These are phyloP conservation scores for Umbilicaria muhlenbergii DNA, from an alignment of 495 filamentous ascomycete genomes.

Conservation along the genomic window DNA sequence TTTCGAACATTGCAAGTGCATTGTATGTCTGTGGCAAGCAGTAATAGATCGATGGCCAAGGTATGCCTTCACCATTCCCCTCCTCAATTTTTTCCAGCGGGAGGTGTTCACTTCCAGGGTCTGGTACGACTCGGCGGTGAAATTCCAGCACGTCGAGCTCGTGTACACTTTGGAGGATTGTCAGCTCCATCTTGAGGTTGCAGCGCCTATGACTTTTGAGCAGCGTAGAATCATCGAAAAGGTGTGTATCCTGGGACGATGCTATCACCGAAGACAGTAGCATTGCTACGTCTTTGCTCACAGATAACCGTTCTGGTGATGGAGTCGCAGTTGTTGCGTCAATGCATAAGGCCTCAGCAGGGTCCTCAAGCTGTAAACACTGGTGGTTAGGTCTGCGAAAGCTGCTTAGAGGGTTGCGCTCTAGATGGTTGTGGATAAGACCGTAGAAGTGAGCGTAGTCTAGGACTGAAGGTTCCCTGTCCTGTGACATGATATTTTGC, in stretches of 20 bases:
- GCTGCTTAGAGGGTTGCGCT: slow-evolving; percentile 11
- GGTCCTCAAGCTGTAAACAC: background rate
- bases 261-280: slow-evolving; percentile 13
- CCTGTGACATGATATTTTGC: slow-evolving; percentile 9
- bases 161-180: slow-evolving; percentile 33
- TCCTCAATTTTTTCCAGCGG: slow-evolving; percentile 29
- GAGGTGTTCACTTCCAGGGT: slow-evolving; percentile 9
- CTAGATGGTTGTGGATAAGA: slow-evolving; percentile 16
- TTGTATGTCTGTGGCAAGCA: slow-evolving; percentile 13
- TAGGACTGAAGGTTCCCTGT: slow-evolving; percentile 17
- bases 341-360: background rate
- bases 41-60: slow-evolving; percentile 24
- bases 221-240: slow-evolving; percentile 16
- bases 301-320: slow-evolving; percentile 4
- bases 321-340: background rate
- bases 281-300: slow-evolving; percentile 13
- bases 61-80: slow-evolving; percentile 33
- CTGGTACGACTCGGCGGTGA: slow-evolving; percentile 1
- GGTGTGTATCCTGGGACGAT: slow-evolving; percentile 5
- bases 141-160: slow-evolving; percentile 29
- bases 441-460: slow-evolving; percentile 30
- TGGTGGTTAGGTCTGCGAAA: background rate
- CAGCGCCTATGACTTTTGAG: slow-evolving; percentile 16
- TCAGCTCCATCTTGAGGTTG: slow-evolving; percentile 32
- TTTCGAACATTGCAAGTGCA: slow-evolving; percentile 21